These are phyloP conservation scores for Pythium vanterpoolii DNA, from an alignment of 352 stramenopile genomes.

Conservation along the genomic window DNA sequence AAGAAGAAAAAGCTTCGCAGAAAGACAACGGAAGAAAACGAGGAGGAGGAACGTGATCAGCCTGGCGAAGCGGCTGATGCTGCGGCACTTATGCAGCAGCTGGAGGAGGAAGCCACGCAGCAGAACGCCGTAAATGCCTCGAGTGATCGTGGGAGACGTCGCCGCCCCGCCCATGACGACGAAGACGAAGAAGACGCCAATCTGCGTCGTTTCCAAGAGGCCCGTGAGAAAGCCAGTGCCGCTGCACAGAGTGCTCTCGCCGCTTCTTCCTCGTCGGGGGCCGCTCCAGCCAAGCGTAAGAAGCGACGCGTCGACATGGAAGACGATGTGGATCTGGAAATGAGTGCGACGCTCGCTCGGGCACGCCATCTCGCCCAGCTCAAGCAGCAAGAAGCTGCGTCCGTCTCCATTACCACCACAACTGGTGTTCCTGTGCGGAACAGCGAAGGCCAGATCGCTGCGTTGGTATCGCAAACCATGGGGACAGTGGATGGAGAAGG, in stretches of 20 bases:
- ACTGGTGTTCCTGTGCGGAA: constrained; percentile 6
- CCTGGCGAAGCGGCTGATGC: constrained; percentile 16
- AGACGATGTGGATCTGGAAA: constrained; percentile 70
- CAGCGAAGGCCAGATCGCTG: constrained; percentile 57
- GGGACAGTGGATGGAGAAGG: constrained; percentile 23
- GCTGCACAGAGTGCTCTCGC: constrained; percentile 41
- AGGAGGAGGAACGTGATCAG: constrained; percentile 20
- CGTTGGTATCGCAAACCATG: constrained; percentile 50
- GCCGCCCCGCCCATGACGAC: constrained; percentile 30
- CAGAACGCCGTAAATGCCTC: constrained; percentile 14
- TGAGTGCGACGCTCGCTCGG: constrained; percentile 71
- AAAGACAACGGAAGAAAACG: constrained; percentile 38
- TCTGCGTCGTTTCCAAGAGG: constrained; percentile 65
- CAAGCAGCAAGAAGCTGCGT: constrained; percentile 26
- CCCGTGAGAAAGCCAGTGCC: constrained; percentile 57
- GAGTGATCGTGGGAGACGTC: constrained; percentile 58
- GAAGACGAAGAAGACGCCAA: constrained; percentile 41
- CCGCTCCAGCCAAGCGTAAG: constrained; percentile 29
- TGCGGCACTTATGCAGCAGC: constrained; percentile 44
- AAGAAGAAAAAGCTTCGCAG: constrained; percentile 60
- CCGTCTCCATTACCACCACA: neutral
- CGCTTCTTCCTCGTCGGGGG: constrained; percentile 15
- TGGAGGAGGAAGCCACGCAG: constrained; percentile 64
- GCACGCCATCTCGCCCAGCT: constrained; percentile 54
- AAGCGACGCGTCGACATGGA: constrained; percentile 40